Base-by-base conservation (phyloP, 2,329 filamentous ascomycete genomes). In the Zymoseptoria pseudotritici region DNA sequence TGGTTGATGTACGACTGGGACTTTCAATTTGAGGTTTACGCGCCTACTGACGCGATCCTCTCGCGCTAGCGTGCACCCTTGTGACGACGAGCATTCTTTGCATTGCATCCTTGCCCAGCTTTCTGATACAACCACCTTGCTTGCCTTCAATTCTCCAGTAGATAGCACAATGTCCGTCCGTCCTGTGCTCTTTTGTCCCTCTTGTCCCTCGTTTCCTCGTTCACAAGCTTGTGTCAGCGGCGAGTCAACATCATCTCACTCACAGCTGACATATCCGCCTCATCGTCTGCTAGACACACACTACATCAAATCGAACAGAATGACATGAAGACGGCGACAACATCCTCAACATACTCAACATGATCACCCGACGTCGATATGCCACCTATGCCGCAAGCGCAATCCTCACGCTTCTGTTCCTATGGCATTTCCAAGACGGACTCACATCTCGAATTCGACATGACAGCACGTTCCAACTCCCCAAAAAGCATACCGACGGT, bases 341-440 rank as follows among this genome's bases (percentile, higher is more conserved):
- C 22, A 53, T 53, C 4, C 17, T 53, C 52, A 24, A 11, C 2
- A 53, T 31, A 7, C 20, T 11, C 3, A 64, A 29, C 49, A 78
- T 78, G 75, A 71, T 75, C 46, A 71, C 74, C 17, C 59, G 76
- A 21, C 72, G 71, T 58, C 74, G 76, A 20, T 75, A 73, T 58
- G 65, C 67, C 50, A 57, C 73, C 26, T 76, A 77, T 62, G 65
- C 70, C 4, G 66, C 65, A 49, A 62, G 76, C 49, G 69, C 72
- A 10, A 66, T 71, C 13, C 66, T 68, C 46, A 66, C 74, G 29
- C 61, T 78, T 11, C 72, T 76, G 64, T 62, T 73, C 36, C 61
- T 77, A 58, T 74, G 73, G 60, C 70, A 72, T 46, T 70, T 76
- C 53, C 74, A 70, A 22, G 58, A 66, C 24, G 57, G 58, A 10